Evolutionary conservation across 2,329 filamentous ascomycete genomes (phyloP).

Genomic region (Hirsutella rhossiliensis): DNA sequence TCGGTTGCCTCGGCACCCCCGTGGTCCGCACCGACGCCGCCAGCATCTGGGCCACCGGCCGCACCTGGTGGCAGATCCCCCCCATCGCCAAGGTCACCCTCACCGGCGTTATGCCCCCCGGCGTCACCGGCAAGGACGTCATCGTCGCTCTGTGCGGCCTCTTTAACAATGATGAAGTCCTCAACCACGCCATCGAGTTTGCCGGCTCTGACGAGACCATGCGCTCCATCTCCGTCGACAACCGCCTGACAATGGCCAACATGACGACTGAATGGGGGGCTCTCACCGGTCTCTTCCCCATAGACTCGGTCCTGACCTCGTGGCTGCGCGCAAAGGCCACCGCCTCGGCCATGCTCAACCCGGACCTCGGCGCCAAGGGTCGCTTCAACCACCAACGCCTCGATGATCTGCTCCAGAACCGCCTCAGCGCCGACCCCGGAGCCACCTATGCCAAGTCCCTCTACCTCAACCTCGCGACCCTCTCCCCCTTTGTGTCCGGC

Average conservation of each 20-base stretch:
- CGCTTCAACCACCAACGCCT: constrained; percentile 63
- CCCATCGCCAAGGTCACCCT: constrained; percentile 72
- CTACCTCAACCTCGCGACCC: constrained; percentile 69
- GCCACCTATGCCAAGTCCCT: constrained; percentile 76
- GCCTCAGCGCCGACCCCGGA: constrained; percentile 57
- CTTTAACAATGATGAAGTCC: constrained; percentile 74
- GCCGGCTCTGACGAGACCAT: constrained; percentile 69
- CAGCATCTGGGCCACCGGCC: constrained; percentile 69
- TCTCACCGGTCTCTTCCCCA: constrained; percentile 54
- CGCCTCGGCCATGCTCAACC: constrained; percentile 44
- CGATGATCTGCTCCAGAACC: constrained; percentile 58
- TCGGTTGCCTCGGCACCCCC: constrained; percentile 66
- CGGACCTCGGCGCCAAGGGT: constrained; percentile 30
- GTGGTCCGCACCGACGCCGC: constrained; percentile 83
- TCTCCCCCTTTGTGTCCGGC: constrained; percentile 74
- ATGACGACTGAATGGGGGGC: constrained; percentile 80
- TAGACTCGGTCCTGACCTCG: constrained; percentile 56
- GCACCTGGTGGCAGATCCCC: constrained; percentile 83
- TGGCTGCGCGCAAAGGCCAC: constrained; percentile 76
- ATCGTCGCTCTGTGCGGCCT: constrained; percentile 81
- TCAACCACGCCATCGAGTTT: constrained; percentile 89
- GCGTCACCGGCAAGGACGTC: constrained; percentile 87
- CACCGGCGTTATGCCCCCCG: constrained; percentile 59
- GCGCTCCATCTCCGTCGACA: constrained; percentile 57
- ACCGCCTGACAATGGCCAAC: constrained; percentile 62